phyloP scores from a whole-genome alignment of 306 rosid species.

The Benincasa hispida region DNA sequence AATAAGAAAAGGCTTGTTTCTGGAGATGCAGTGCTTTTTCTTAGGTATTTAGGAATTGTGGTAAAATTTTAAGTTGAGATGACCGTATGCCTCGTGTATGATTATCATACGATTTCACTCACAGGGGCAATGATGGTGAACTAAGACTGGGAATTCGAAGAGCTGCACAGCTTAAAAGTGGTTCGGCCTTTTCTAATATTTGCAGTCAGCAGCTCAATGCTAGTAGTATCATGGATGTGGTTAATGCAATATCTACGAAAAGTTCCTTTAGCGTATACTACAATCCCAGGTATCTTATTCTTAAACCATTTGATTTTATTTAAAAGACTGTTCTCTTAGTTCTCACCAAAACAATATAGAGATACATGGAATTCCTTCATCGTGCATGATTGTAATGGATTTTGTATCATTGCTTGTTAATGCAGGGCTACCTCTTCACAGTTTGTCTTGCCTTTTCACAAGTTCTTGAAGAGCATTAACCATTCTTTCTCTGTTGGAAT shows the following conservation, averaged over 20 bases:
- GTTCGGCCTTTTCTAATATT: conserved; percentile 30
- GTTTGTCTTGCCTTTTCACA: conserved; percentile 59
- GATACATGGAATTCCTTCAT: not conserved
- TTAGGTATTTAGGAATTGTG: conserved; percentile 33
- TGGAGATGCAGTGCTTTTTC: conserved; percentile 96
- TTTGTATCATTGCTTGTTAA: not conserved
- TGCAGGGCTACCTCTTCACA: conserved; percentile 68
- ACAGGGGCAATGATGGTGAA: conserved; percentile 85
- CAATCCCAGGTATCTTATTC: conserved; percentile 62
- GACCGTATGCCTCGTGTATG: not conserved
- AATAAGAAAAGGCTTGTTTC: conserved; percentile 97
- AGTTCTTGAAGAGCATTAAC: conserved; percentile 54
- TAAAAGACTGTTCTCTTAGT: not conserved
- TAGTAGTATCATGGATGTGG: conserved; percentile 42
- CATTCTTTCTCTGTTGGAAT: conserved; percentile 62
- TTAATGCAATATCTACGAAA: conserved; percentile 47
- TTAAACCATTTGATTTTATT: no score
- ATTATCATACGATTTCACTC: not conserved
- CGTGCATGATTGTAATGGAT: not conserved
- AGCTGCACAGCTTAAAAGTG: conserved; percentile 66
- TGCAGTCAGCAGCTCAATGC: conserved; percentile 44
- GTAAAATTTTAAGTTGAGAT: not conserved
- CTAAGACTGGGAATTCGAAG: conserved; percentile 83
- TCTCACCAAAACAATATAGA: not conserved
- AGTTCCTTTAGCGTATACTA: conserved; percentile 56